These are phyloP conservation scores for Ophioceras dolichostomum DNA, from an alignment of 2,329 filamentous ascomycete genomes.

Conservation along the genomic window DNA sequence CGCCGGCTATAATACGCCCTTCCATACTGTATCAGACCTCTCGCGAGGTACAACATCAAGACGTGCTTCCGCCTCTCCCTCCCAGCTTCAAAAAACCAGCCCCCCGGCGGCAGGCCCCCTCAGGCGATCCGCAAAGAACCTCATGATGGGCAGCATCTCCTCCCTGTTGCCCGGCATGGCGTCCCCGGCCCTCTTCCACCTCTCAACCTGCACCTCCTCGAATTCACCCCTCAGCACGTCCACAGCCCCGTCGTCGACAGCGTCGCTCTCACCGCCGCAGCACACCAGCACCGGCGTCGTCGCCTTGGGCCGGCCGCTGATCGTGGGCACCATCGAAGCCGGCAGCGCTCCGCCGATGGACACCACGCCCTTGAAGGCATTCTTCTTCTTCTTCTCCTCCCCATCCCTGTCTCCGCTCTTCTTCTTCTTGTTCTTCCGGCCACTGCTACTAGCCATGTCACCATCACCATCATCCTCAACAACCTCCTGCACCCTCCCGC, in stretches of 20 bases:
- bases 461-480: too few relatives aligned
- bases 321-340: conserved; percentile 31
- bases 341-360: conserved; percentile 45
- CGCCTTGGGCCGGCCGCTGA: conserved; percentile 37
- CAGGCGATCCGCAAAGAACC: conserved; percentile 61
- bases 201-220: conserved; percentile 50
- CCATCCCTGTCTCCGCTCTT: too few relatives aligned
- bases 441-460: too few relatives aligned
- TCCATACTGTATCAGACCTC: too few relatives aligned
- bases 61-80: too few relatives aligned
- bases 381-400: conserved; percentile 9
- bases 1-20: too few relatives aligned
- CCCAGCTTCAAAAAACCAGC: too few relatives aligned
- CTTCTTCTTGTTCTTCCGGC: too few relatives aligned
- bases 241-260: conserved; percentile 45
- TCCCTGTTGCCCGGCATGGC: conserved; percentile 73
- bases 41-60: too few relatives aligned
- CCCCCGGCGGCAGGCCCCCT: too few relatives aligned
- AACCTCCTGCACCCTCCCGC: not conserved
- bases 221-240: conserved; percentile 56
- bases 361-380: conserved; percentile 30
- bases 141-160: conserved; percentile 86
- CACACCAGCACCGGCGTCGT: conserved; percentile 53
- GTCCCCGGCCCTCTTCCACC: conserved; percentile 58
- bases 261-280: conserved; percentile 34